Evolutionary conservation across 1,284 basidiomycete species (phyloP).

Genomic region (Trametes versicolor): DNA sequence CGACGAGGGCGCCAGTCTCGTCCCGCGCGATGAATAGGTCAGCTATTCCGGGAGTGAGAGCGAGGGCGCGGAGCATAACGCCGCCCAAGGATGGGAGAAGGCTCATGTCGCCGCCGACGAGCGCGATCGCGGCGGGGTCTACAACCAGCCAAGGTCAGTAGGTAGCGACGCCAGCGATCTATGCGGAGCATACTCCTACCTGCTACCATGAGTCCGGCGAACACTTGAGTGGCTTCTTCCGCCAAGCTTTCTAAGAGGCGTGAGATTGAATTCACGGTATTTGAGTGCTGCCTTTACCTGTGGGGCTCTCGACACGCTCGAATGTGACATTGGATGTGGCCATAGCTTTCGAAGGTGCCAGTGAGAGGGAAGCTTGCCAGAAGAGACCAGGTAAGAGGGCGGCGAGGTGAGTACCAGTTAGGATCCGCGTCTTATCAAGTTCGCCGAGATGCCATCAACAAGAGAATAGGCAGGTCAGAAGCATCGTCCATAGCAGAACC

Average conservation of each 20-base stretch:
- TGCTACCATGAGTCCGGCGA: slow-evolving; percentile 26
- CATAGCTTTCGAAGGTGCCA: not conserved
- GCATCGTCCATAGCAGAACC: not conserved
- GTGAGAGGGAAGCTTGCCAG: not conserved
- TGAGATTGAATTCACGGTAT: not conserved
- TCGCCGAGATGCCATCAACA: slow-evolving; percentile 1
- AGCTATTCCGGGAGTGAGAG: slow-evolving; percentile 17
- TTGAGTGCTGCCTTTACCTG: slow-evolving; percentile 3
- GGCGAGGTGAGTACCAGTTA: not conserved
- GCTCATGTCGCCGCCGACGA: slow-evolving; percentile 26
- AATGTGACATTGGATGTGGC: slow-evolving; percentile 8
- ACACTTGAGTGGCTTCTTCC: slow-evolving; percentile 25
- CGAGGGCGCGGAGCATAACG: slow-evolving; percentile 30
- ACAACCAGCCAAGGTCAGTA: not conserved
- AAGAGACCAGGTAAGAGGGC: not conserved
- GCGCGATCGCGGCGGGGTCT: slow-evolving; percentile 34
- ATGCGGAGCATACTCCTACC: slow-evolving; percentile 8
- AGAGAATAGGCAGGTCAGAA: not conserved
- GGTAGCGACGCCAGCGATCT: not conserved
- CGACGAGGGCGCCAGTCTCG: slow-evolving; percentile 25
- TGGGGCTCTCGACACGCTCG: slow-evolving; percentile 6
- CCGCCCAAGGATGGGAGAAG: slow-evolving; percentile 23
- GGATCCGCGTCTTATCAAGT: not conserved
- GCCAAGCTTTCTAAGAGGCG: slow-evolving; percentile 12
- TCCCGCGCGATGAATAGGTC: slow-evolving; percentile 32